phyloP scores from a whole-genome alignment of 345 rosid genomes.

The Eucalyptus cladocalyx region DNA sequence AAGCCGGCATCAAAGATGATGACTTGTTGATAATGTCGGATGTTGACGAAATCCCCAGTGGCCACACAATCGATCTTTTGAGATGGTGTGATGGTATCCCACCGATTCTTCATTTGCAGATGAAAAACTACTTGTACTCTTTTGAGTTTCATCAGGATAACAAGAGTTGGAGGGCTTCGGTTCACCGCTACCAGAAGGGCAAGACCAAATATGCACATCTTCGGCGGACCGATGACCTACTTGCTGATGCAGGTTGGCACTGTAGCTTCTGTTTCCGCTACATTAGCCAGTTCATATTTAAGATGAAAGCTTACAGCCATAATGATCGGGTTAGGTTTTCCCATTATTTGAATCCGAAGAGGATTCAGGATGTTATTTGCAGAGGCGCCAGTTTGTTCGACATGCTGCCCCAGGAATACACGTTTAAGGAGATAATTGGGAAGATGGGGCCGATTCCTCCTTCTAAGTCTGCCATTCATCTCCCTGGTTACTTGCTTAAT shows the following conservation, averaged over 20 bases:
- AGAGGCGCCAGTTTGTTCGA: constrained; percentile 74
- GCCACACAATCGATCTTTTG: constrained; percentile 73
- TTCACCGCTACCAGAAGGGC: constrained; percentile 50
- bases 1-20: constrained; percentile 82
- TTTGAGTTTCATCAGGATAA: constrained; percentile 56
- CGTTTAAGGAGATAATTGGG: constrained; percentile 83
- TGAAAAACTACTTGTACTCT: constrained; percentile 76
- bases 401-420: constrained; percentile 89
- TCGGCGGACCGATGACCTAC: constrained; percentile 56
- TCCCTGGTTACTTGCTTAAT: constrained; percentile 53
- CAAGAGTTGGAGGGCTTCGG: constrained; percentile 94
- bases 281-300: constrained; percentile 68
- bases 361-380: constrained; percentile 86
- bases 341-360: constrained; percentile 63
- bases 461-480: constrained; percentile 74
- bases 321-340: constrained; percentile 77
- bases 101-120: constrained; percentile 75
- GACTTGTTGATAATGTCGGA: constrained; percentile 96
- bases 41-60: constrained; percentile 94
- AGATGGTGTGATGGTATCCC: constrained; percentile 92
- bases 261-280: constrained; percentile 92
- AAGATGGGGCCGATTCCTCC: constrained; percentile 77
- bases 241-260: constrained; percentile 92
- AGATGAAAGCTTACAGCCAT: constrained; percentile 98
- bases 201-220: constrained; percentile 77